These are phyloP conservation scores for Spinellus fusiger DNA, from an alignment of 192 early-diverging fungal genomes.

Conservation along the genomic window DNA sequence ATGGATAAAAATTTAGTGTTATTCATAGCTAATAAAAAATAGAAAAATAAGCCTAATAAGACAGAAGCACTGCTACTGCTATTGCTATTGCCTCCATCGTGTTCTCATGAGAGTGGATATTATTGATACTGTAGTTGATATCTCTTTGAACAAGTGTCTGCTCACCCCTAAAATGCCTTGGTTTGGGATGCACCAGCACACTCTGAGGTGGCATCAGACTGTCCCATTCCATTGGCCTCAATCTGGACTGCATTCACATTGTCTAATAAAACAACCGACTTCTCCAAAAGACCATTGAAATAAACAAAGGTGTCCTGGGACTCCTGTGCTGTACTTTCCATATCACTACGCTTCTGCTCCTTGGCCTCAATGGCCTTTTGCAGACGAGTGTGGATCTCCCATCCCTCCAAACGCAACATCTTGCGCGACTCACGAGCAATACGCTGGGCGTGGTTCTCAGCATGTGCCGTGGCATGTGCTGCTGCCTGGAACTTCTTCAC, in stretches of 20 bases:
- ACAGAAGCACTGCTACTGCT: too few relatives aligned
- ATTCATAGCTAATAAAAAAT: background rate
- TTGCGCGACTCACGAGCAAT: slow-evolving; percentile 60
- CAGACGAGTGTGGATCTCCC: slow-evolving; percentile 64
- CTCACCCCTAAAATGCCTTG: background rate
- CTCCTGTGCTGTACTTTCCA: slow-evolving; percentile 35
- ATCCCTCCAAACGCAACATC: slow-evolving; percentile 59
- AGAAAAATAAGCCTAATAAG: background rate
- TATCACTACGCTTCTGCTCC: slow-evolving; percentile 55
- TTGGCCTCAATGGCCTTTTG: slow-evolving; percentile 70
- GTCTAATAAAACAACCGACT: slow-evolving; percentile 7
- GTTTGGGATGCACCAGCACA: too few relatives aligned
- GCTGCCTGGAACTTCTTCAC: slow-evolving; percentile 48
- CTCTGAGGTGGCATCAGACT: too few relatives aligned
- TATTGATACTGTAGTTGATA: too few relatives aligned
- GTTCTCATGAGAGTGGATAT: too few relatives aligned
- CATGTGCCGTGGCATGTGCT: slow-evolving; percentile 43
- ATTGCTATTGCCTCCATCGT: too few relatives aligned
- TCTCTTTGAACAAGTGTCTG: too few relatives aligned
- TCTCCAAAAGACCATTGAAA: slow-evolving; percentile 3
- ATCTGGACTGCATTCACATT: slow-evolving; percentile 3
- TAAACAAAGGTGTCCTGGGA: slow-evolving; percentile 2
- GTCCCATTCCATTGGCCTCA: slow-evolving; percentile 2
- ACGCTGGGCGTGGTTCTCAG: slow-evolving; percentile 55
- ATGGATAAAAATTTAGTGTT: background rate